Evolutionary conservation across 176 grass and related monocot species (phyloP).

Genomic region (Urochloa ruziziensis): DNA sequence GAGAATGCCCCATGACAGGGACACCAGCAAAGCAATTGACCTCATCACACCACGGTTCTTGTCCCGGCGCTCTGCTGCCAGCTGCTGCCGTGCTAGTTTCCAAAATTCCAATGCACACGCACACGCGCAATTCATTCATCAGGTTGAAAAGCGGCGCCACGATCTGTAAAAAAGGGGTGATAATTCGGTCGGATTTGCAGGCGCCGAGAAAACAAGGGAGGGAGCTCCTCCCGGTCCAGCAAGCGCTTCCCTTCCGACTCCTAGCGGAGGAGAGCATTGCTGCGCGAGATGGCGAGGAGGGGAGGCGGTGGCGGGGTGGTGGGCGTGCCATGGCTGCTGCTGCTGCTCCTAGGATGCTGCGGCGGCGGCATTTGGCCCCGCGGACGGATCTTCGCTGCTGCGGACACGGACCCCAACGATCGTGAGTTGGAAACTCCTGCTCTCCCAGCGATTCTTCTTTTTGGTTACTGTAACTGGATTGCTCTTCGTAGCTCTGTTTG

Average conservation of each 20-base stretch:
- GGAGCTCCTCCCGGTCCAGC: background rate
- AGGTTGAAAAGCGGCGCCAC: conserved; percentile 4
- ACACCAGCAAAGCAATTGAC: background rate
- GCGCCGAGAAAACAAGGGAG: background rate
- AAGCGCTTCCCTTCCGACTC: background rate
- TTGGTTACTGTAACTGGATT: too few relatives aligned
- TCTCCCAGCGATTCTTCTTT: too few relatives aligned
- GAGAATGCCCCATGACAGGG: background rate
- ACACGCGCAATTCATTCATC: background rate
- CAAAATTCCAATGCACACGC: background rate
- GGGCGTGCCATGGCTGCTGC: conserved; percentile 12
- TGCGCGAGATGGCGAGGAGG: conserved; percentile 1
- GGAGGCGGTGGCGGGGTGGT: conserved; percentile 24
- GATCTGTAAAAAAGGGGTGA: too few relatives aligned
- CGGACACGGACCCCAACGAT: conserved; percentile 45
- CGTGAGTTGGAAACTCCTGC: conserved; percentile 24
- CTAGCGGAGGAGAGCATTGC: background rate
- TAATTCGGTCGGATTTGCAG: background rate
- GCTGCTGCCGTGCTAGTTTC: conserved; percentile 37
- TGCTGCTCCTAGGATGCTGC: conserved; percentile 18
- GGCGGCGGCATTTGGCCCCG: conserved; percentile 29
- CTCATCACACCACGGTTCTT: conserved; percentile 11
- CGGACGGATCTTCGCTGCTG: conserved; percentile 42
- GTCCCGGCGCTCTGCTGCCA: conserved; percentile 31
- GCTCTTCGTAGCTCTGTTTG: background rate